phyloP scores from a whole-genome alignment of 257 asterid species.

The Salvia splendens region DNA sequence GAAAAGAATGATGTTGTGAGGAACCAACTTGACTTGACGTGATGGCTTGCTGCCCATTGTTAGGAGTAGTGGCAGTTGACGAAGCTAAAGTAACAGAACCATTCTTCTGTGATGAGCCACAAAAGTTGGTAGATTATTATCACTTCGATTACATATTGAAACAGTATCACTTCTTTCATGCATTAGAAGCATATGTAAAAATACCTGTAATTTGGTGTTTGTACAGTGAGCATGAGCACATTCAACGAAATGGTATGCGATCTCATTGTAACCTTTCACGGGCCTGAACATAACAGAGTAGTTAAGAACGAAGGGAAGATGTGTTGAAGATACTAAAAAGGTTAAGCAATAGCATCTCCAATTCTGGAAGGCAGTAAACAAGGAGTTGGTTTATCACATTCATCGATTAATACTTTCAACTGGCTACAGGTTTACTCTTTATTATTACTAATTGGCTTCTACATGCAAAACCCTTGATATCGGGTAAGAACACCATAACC shows the following conservation, averaged over 20 bases:
- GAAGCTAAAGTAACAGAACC: constrained; percentile 38
- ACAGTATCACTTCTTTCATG: background rate
- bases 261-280: constrained; percentile 68
- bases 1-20: background rate
- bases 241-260: constrained; percentile 75
- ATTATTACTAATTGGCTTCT: constrained; percentile 17
- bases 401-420: background rate
- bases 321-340: background rate
- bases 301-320: background rate
- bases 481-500: background rate
- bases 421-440: background rate
- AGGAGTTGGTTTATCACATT: background rate
- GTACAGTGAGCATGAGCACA: constrained; percentile 61
- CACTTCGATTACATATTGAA: background rate
- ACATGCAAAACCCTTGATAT: background rate
- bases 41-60: constrained; percentile 37
- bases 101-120: constrained; percentile 42
- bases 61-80: constrained; percentile 33
- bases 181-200: constrained; percentile 10
- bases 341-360: constrained; percentile 3
- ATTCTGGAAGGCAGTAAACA: background rate
- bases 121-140: constrained; percentile 10
- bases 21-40: constrained; percentile 59
- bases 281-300: constrained; percentile 50
- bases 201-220: constrained; percentile 58